phyloP scores from a whole-genome alignment of 805 yeast species.

The Yarrowia sp. region DNA sequence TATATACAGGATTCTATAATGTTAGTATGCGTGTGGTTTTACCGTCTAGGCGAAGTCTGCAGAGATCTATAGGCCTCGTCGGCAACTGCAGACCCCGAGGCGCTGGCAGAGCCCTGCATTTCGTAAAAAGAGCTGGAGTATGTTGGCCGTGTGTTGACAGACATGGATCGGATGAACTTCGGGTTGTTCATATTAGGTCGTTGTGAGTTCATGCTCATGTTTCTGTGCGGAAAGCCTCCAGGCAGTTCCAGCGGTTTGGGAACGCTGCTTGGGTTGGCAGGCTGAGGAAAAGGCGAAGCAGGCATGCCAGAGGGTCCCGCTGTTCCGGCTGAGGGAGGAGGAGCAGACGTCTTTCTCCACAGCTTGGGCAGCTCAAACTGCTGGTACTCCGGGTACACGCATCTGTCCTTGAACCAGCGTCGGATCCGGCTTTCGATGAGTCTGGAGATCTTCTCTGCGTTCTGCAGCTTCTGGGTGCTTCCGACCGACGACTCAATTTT shows the following conservation, averaged over 20 bases:
- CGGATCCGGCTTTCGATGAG: slow-evolving; percentile 78
- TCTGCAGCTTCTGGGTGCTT: slow-evolving; percentile 84
- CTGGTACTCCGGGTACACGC: slow-evolving; percentile 92
- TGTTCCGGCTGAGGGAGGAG: background rate
- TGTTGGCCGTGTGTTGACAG: slow-evolving; percentile 32
- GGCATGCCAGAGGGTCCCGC: background rate
- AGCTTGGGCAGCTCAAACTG: slow-evolving; percentile 78
- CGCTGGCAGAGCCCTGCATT: background rate
- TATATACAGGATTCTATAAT: background rate
- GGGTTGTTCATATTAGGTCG: slow-evolving; percentile 4
- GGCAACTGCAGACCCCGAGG: slow-evolving; percentile 10
- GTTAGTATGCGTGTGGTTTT: background rate
- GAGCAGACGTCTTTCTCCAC: slow-evolving; percentile 56
- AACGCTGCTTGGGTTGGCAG: slow-evolving; percentile 5
- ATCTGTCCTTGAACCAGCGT: slow-evolving; percentile 87
- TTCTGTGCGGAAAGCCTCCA: slow-evolving; percentile 13
- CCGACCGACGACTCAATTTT: slow-evolving; percentile 88
- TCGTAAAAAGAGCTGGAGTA: slow-evolving; percentile 17
- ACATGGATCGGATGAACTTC: slow-evolving; percentile 30
- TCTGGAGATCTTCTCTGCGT: slow-evolving; percentile 69
- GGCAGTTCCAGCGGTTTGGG: slow-evolving; percentile 18
- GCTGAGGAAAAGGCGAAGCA: background rate
- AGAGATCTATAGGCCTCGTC: slow-evolving; percentile 28
- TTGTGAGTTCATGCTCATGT: slow-evolving; percentile 15
- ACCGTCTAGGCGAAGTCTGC: slow-evolving; percentile 12